Evolutionary conservation across 1,284 basidiomycete genomes (phyloP), one percentile per base, ranked within the genome.

Genomic region (Stygiomarasmius scandens): DNA sequence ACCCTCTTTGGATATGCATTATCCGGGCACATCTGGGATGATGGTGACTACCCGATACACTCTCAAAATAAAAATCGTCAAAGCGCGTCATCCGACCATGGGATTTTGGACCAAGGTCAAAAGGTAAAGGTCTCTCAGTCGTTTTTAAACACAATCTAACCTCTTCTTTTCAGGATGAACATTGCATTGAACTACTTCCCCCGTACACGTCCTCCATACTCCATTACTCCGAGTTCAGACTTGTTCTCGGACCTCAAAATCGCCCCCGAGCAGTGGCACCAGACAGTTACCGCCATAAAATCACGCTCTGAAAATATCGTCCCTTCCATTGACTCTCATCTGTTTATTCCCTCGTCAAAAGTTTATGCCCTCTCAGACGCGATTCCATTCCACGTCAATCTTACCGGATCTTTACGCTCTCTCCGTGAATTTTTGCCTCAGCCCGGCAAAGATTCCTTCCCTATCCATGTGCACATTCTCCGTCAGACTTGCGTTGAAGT

Each of bases 231-330:
- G 10, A 54, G 66, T 66, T 57, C 74, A 27, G 64, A 74, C 49
- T 75, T 85, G 67, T 75, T 83, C 63, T 74, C 78, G 14, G 72
- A 78, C 19, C 63, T 81, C 65, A 82, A 89, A 71, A 71, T 72
- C 0, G 71, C 72, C 10, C 86, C 86, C 11, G 87, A 87, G 60
- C 85, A 87, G 64, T 89, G 85, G 84, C 74, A 75, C 55, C 83
- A 87, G 64, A 72, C 77, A 9, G 68, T 76, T 16, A 75, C 77
- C 57, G 65, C 66, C 5, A 73, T 87, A 60, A 67, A 74, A 51
- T 72, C 69, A 3, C 71, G 71, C 52, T 55, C 61, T 22, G 64
- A 62, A 34, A 66, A 63, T n/a, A 63, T 60, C 34, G 59, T 71
- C 23, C 65, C 65, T 54, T 77, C 78, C 4, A 69, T 84, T 11